These are phyloP conservation scores for Yamadazyma endophytica DNA, from an alignment of 805 yeast species.

Conservation along the genomic window DNA sequence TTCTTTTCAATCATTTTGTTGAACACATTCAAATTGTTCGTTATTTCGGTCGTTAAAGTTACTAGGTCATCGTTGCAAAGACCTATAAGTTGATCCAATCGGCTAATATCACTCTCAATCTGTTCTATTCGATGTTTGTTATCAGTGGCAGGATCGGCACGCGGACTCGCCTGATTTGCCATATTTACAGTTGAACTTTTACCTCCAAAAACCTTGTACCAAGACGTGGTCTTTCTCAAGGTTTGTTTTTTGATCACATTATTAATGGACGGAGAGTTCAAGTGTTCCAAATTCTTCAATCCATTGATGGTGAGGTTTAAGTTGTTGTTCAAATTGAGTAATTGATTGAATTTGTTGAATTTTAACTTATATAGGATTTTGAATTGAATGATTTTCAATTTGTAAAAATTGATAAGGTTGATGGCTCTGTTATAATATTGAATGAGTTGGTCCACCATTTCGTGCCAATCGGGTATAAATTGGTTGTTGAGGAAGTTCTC, in stretches of 20 bases:
- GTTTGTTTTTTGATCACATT: constrained; percentile 27
- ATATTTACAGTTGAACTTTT: constrained; percentile 1
- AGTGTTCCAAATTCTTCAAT: constrained; percentile 25
- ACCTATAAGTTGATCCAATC: constrained; percentile 46
- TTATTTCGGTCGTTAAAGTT: constrained; percentile 41
- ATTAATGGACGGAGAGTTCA: constrained; percentile 36
- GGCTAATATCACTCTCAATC: constrained; percentile 38
- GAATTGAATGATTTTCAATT: constrained; percentile 48
- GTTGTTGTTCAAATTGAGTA: constrained; percentile 22
- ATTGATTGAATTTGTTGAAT: constrained; percentile 34
- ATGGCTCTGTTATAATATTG: constrained; percentile 41
- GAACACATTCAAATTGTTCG: constrained; percentile 34
- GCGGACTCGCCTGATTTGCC: background rate
- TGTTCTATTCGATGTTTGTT: constrained; percentile 20
- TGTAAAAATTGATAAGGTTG: constrained; percentile 46
- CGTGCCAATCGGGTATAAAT: constrained; percentile 42
- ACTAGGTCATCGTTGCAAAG: constrained; percentile 41
- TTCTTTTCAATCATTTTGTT: constrained; percentile 35
- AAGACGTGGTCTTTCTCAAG: constrained; percentile 25
- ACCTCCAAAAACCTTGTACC: constrained; percentile 43
- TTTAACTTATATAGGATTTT: constrained; percentile 36
- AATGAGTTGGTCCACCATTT: constrained; percentile 46
- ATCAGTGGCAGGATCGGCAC: background rate
- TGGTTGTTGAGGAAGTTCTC: constrained; percentile 40
- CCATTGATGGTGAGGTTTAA: constrained; percentile 12